Evolutionary conservation across 1,139 yeast genomes (phyloP), one percentile per base, ranked within the genome.

Genomic region (Diutina siamensis): DNA sequence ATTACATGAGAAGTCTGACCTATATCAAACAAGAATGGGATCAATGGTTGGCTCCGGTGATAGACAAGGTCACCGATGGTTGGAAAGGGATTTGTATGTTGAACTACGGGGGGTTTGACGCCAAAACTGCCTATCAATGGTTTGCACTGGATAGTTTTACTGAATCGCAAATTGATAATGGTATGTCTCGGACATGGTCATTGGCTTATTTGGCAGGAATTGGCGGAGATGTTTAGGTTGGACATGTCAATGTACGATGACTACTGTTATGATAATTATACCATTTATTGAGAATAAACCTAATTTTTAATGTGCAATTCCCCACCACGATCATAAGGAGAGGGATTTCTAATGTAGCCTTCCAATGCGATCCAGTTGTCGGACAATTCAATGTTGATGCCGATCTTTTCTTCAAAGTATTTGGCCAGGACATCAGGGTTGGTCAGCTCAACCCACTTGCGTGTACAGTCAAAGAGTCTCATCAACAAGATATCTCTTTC

Each of bases 341-440:
- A 73, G 54, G 83, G 75, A 35, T 83, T 76, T 57, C 95, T 76
- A 41, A 83, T 61, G 55, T 80, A 84, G 1, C 88, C 87, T 57
- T 87, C 95, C 47, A 82, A 60, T 42, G 62, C 58, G 57, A 72
- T 67, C 61, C 81, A 87, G 57, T 83, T 81, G 27, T 65, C 60
- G 15, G 75, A 64, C 44, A 85, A 57, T 50, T 72, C 63, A 35
- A 62, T 62, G 44, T 82, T 77, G 22, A 80, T 45, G 15, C 63
- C 61, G 33, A 74, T 62, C 62, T 83, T 77, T 52, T 72, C 70
- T 18, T 58, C 61, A 56, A 72, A 62, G 48, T 60, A 64, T 44
- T 63, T 62, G 36, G 67, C 62, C 45, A 74, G 69, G n/a, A 66
- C 72, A n/a, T 65, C 68, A 19, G 63, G 64, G 18, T 66, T 59